Evolutionary conservation across 768 basidiomycete genomes (phyloP).

Genomic region (Lentinula guzmanii): DNA sequence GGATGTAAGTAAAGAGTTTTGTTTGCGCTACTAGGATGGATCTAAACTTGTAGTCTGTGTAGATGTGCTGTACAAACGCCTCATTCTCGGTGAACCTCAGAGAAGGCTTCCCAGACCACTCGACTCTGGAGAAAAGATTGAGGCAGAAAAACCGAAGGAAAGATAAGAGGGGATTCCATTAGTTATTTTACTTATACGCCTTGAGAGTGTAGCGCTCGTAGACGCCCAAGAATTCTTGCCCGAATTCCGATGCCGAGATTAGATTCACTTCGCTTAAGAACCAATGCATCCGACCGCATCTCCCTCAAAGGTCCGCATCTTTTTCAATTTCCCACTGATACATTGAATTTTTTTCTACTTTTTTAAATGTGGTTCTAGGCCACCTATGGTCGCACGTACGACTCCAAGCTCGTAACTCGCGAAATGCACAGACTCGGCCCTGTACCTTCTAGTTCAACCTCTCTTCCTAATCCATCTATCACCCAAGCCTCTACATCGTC

Average conservation of each 20-base stretch:
- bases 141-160: neutral
- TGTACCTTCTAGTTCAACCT: slow-evolving; percentile 39
- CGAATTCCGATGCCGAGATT: slow-evolving; percentile 14
- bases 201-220: no score
- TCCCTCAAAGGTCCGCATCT: slow-evolving; percentile 40
- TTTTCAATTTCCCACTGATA: slow-evolving; percentile 5
- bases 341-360: slow-evolving; percentile 2
- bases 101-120: neutral
- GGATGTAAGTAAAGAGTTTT: neutral
- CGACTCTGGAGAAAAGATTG: neutral
- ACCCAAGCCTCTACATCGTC: slow-evolving; percentile 32
- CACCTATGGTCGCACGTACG: slow-evolving; percentile 68
- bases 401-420: slow-evolving; percentile 71
- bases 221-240: neutral
- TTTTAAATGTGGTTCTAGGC: slow-evolving; percentile 22
- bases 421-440: slow-evolving; percentile 83
- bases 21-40: neutral
- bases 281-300: slow-evolving; percentile 21
- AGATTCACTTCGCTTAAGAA: slow-evolving; percentile 28
- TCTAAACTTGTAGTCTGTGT: neutral
- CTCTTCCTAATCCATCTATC: slow-evolving; percentile 28
- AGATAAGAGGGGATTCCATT: neutral
- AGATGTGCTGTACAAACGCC: slow-evolving; percentile 6
- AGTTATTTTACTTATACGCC: neutral
- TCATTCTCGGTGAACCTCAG: neutral